phyloP scores from a whole-genome alignment of 2,329 filamentous ascomycete genomes.

The Helminthosporium solani region DNA sequence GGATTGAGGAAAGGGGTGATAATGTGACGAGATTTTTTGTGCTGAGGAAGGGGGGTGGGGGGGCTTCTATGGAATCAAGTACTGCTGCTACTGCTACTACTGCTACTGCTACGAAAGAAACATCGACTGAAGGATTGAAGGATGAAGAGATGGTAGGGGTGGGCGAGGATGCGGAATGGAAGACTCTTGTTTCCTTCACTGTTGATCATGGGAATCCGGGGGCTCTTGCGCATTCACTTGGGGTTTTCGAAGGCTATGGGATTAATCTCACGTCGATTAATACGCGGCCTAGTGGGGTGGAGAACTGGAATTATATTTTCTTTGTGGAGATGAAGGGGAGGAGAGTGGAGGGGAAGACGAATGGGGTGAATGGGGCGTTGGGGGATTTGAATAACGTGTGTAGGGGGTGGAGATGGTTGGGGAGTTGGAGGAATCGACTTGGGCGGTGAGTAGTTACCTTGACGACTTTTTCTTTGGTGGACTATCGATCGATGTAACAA shows the following conservation, averaged over 20 bases:
- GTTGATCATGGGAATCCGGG: slow-evolving; percentile 75
- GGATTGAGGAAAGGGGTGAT: slow-evolving; percentile 71
- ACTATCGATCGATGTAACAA: no score
- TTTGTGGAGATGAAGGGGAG: slow-evolving; percentile 85
- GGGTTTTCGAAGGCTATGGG: slow-evolving; percentile 70
- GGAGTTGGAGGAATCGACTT: slow-evolving; percentile 58
- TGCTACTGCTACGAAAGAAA: no score
- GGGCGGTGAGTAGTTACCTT: no score
- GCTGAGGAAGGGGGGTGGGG: slow-evolving; percentile 44
- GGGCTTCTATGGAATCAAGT: no score
- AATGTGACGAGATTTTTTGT: slow-evolving; percentile 82
- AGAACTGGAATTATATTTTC: slow-evolving; percentile 89
- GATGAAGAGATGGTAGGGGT: not conserved
- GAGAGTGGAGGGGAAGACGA: slow-evolving; percentile 54
- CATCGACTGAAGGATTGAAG: not conserved
- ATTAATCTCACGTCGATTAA: slow-evolving; percentile 91
- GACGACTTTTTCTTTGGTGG: no score
- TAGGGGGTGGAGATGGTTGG: slow-evolving; percentile 67
- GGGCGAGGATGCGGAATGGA: slow-evolving; percentile 42
- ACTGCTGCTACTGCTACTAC: no score
- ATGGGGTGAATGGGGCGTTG: slow-evolving; percentile 57
- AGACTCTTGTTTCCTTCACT: slow-evolving; percentile 81
- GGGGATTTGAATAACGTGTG: slow-evolving; percentile 59
- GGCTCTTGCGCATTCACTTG: slow-evolving; percentile 77
- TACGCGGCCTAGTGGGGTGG: slow-evolving; percentile 72